Evolutionary conservation across 257 asterid species (phyloP), one percentile per base, ranked within the genome.

Genomic region (Scutellaria minor): DNA sequence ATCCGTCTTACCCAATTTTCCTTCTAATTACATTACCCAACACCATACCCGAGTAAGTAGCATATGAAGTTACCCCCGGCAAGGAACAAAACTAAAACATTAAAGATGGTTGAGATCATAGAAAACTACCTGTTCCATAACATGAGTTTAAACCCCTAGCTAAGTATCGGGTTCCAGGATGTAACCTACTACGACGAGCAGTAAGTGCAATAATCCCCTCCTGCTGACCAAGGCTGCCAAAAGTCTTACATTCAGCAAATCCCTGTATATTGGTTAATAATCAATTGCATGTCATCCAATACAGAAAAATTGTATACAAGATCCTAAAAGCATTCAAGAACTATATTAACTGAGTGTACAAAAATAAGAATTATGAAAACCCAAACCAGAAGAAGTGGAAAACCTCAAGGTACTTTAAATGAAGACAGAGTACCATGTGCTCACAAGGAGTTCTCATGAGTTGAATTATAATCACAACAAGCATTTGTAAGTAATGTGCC

Each of bases 121-220:
- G 53, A 40, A 67, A 59, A 9, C 6, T 85, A 94, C 99, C 98
- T 76, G 99, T 94, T 79, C 98, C 81, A 81, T 83, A 90, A 83
- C 99, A 94, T 50, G 97, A 88, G 85, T 94, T 94, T 79, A 92
- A 71, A 68, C 99, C 99, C 89, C 99, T 87, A 37, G 97, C 99
- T 80, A 91, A 77, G 82, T 91, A 94, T 65, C 99, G 89, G 72
- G 99, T 94, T 82, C 99, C 99, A 78, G 99, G 99, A 86, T 94
- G 99, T 82, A 94, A 82, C 87, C 94, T 88, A 83, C 98, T 91
- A 65, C 98, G 98, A 69, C 98, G 97, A 66, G 99, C 99, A 80
- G 77, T 84, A 77, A 94, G 98, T 69, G 97, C 92, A 78, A 91
- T 90, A 77, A 94, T n/a, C 64, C 99, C 99, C 82, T 94, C 99